These are phyloP conservation scores for Panicum hallii DNA, from an alignment of 202 grass and related monocot species.

Conservation along the genomic window DNA sequence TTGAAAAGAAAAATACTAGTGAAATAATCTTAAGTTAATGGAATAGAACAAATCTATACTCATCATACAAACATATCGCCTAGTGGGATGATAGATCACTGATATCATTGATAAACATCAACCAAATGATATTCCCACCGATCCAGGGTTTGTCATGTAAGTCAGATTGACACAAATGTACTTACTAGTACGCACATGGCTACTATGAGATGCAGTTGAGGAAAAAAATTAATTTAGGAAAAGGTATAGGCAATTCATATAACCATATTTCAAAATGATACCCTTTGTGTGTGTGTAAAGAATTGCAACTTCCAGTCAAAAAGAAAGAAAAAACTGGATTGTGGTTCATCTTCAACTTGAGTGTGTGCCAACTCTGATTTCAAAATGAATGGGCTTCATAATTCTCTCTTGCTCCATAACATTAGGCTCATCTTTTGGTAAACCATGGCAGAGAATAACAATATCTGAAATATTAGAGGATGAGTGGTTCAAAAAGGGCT, in stretches of 20 bases:
- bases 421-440: constrained; percentile 27
- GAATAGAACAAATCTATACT: neutral
- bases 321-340: neutral
- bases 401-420: constrained; percentile 13
- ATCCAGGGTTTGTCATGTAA: neutral
- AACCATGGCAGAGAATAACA: constrained; percentile 66
- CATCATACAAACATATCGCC: neutral
- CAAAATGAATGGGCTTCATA: constrained; percentile 8
- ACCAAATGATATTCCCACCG: constrained; percentile 13
- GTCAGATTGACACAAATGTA: neutral
- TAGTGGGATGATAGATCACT: neutral
- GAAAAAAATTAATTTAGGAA: neutral
- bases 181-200: constrained; percentile 12
- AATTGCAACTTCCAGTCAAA: neutral
- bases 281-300: neutral
- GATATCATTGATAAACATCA: constrained; percentile 11
- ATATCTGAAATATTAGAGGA: constrained; percentile 80
- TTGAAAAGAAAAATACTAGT: constrained; percentile 18
- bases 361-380: neutral
- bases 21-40: constrained; percentile 22
- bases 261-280: neutral
- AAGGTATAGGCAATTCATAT: neutral
- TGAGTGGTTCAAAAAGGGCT: constrained; percentile 76
- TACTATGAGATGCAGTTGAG: neutral
- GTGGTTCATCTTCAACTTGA: neutral